A percentile compares a stretch with the other conserved stretches of the same genome.
Conservation (phyloP, 495 filamentous ascomycete genomes). For the Ramalina peruviana region DNA sequence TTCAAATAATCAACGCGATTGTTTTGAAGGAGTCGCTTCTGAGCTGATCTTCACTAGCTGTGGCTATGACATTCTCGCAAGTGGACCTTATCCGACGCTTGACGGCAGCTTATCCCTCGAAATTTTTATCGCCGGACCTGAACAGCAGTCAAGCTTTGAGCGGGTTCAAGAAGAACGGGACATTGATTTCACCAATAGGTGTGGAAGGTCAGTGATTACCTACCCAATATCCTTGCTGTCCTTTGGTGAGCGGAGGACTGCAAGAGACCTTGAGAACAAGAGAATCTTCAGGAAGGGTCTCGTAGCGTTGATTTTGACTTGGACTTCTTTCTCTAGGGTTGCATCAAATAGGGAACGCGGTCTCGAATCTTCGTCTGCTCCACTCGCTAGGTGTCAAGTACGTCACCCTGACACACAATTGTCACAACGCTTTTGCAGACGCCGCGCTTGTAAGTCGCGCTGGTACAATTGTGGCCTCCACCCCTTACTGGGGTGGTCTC, state of each 20-base stretch:
- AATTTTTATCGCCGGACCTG: constrained; percentile 47
- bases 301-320: no score
- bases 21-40: no score
- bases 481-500: constrained; percentile 46
- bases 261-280: no score
- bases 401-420: constrained; percentile 84
- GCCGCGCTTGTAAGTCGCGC: constrained; percentile 45
- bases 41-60: constrained; percentile 24
- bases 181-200: constrained; percentile 56
- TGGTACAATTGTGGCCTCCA: constrained; percentile 17
- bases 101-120: constrained; percentile 47
- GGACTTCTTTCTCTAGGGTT: constrained; percentile 23
- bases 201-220: constrained; percentile 49
- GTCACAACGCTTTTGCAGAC: constrained; percentile 82
- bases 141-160: constrained; percentile 43
- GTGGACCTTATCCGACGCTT: constrained; percentile 70
- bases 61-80: constrained; percentile 65
- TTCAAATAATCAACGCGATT: no score
- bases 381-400: constrained; percentile 77
- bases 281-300: no score
- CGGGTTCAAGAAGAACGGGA: constrained; percentile 40
- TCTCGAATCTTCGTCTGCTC: constrained; percentile 60
- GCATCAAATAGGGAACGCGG: constrained; percentile 85
- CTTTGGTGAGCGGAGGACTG: no score
- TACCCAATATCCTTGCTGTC: no score